Evolutionary conservation across 2,329 filamentous ascomycete genomes (phyloP).

Genomic region (Corniculantispora saksenae): DNA sequence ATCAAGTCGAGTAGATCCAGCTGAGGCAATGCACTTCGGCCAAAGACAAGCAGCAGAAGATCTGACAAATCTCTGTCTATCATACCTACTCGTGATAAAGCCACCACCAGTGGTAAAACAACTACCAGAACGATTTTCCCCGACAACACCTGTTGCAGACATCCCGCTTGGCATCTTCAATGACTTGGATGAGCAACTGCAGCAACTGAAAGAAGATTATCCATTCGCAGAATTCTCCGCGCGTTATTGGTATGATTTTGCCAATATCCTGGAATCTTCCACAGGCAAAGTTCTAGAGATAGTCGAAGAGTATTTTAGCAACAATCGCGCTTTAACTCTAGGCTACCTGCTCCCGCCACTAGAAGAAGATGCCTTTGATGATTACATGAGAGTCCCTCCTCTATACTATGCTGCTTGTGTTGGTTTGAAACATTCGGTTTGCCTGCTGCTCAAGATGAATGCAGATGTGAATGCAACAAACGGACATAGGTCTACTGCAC

Average conservation of each 20-base stretch:
- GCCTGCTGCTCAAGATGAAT: not conserved
- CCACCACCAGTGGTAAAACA: too few relatives aligned
- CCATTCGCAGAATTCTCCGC: conserved; percentile 9
- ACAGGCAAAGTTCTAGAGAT: not conserved
- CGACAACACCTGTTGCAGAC: not conserved
- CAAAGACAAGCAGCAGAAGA: not conserved
- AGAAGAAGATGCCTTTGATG: too few relatives aligned
- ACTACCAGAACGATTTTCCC: too few relatives aligned
- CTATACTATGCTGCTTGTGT: conserved; percentile 1
- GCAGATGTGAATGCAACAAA: not conserved
- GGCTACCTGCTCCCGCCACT: too few relatives aligned
- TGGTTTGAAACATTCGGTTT: not conserved
- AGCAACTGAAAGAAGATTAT: not conserved
- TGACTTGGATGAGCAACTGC: not conserved
- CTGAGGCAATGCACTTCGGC: not conserved
- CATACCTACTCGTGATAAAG: not conserved
- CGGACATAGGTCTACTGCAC: not conserved
- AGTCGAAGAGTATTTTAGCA: not conserved
- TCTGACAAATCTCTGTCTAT: not conserved
- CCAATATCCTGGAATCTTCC: not conserved
- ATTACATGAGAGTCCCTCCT: too few relatives aligned
- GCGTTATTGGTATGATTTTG: not conserved
- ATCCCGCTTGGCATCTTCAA: too few relatives aligned
- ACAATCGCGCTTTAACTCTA: not conserved
- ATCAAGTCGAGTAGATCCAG: conserved; percentile 2